Evolutionary conservation across 1,284 basidiomycete species (phyloP).

Genomic region (Pseudozyma hubeiensis): DNA sequence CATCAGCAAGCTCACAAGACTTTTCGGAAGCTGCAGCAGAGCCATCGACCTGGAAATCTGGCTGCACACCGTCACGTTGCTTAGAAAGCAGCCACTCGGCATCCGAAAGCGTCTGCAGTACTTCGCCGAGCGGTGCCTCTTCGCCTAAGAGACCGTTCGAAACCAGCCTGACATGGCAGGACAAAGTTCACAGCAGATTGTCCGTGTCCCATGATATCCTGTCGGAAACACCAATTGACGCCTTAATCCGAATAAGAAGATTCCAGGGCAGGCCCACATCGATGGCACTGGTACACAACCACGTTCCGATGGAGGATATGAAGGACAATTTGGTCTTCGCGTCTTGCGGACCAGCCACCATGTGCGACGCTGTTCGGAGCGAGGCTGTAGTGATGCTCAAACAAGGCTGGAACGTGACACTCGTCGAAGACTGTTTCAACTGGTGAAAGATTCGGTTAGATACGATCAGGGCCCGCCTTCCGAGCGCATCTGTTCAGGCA

Average conservation of each 20-base stretch:
- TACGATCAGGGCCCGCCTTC: too few species aligned
- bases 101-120: too few species aligned
- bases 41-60: too few species aligned
- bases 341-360: slow-evolving; percentile 22
- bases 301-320: slow-evolving; percentile 1
- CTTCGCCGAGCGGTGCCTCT: too few species aligned
- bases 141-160: too few species aligned
- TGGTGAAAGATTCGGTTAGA: slow-evolving; percentile 1
- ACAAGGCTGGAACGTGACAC: slow-evolving; percentile 2
- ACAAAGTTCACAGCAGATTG: too few species aligned
- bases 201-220: slow-evolving; percentile 7
- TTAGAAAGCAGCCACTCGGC: too few species aligned
- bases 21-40: too few species aligned
- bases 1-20: too few species aligned
- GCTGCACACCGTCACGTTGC: too few species aligned
- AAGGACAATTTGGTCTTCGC: slow-evolving; percentile 18
- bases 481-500: too few species aligned
- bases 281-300: slow-evolving; percentile 21
- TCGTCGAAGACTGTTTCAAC: slow-evolving; percentile 23
- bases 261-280: slow-evolving; percentile 18
- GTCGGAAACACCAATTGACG: background rate
- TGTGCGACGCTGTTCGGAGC: slow-evolving; percentile 19
- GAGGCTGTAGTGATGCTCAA: slow-evolving; percentile 20
- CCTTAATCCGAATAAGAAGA: slow-evolving; percentile 10
- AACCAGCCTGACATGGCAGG: too few species aligned